Base-by-base conservation (phyloP, 176 grass and related monocot genomes). In the Rhipidocladum racemiflorum region DNA sequence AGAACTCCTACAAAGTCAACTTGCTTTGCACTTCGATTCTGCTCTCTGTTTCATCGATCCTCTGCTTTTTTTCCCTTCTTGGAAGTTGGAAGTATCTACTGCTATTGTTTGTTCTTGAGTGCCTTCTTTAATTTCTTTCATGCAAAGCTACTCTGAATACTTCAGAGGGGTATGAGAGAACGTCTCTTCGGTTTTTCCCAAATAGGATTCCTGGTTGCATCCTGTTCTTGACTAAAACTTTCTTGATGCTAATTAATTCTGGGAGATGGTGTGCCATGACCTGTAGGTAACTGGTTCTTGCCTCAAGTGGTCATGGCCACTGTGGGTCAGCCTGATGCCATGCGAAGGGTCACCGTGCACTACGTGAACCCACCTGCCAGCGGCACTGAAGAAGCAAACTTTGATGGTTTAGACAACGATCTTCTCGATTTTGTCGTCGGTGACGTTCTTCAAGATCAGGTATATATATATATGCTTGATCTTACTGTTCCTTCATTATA, bases 381-480 rank as follows among this genome's bases (percentile, higher is more conserved):
- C 40, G 57, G 24, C 42, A 78, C 61, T 12, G 79, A 70, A 38
- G 89, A 94, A 2, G 54, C 6, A 3, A 65, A 49, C 56, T 38
- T 70, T 11, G 82, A 91, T 16, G 75, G 32, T 38, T 14, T 83
- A 32, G 63, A 36, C 54, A 48, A 65, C 24, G 68, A 83, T 3
- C 43, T 84, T 60, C 82, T 87, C 36, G 79, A 76, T 65, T 78
- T 74, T 46, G 68, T 60, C 23, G 65, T 88, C 18, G 53, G 36
- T 38, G 91, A 92, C 66, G 25, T 77, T 87, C 80, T 92, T 77
- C 75, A 89, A 34, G 68, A 76, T 36, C 92, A 94, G 89, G 92
- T 94, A 53, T 70, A 9, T 94, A 53, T 70, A 9, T 3, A 3
- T 67, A 24, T 74, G 9, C 15, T 71, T 70, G 50, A 14, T 49